A percentile compares a stretch with the other conserved stretches of the same genome.
Conservation (phyloP, 2,329 filamentous ascomycete species). For the Claviceps arundinis region DNA sequence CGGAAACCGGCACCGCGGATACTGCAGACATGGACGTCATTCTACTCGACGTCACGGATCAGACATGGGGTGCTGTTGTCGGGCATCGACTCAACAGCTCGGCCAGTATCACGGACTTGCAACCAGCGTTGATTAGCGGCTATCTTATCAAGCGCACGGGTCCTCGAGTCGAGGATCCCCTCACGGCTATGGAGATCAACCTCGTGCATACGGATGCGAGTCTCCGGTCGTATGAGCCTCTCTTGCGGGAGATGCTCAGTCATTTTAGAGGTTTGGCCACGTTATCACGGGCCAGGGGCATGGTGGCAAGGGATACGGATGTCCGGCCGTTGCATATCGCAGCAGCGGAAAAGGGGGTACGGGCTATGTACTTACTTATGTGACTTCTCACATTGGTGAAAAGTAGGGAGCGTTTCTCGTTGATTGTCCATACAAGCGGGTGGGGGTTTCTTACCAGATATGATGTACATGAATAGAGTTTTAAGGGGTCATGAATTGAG, state of each 20-base stretch:
- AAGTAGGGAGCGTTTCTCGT: too few relatives aligned
- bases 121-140: conserved; percentile 47
- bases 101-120: conserved; percentile 38
- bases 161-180: conserved; percentile 40
- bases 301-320: conserved; percentile 44
- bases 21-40: conserved; percentile 41
- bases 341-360: conserved; percentile 54
- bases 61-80: conserved; percentile 62
- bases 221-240: conserved; percentile 43
- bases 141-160: conserved; percentile 54
- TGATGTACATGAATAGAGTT: too few relatives aligned
- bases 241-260: conserved; percentile 56
- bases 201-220: conserved; percentile 42
- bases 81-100: conserved; percentile 52
- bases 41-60: conserved; percentile 59
- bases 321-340: conserved; percentile 69
- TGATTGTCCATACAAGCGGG: too few relatives aligned
- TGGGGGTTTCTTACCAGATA: too few relatives aligned
- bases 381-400: conserved; percentile 21
- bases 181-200: conserved; percentile 49
- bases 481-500: too few relatives aligned
- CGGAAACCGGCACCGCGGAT: conserved; percentile 28
- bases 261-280: conserved; percentile 57
- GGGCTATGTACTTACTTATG: conserved; percentile 51
- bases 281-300: conserved; percentile 52